A percentile compares a stretch with the other conserved stretches of the same genome.
These are phyloP conservation scores for Spizellomyces sp. DNA, from an alignment of 192 early-diverging fungal species.

Conservation along the genomic window DNA sequence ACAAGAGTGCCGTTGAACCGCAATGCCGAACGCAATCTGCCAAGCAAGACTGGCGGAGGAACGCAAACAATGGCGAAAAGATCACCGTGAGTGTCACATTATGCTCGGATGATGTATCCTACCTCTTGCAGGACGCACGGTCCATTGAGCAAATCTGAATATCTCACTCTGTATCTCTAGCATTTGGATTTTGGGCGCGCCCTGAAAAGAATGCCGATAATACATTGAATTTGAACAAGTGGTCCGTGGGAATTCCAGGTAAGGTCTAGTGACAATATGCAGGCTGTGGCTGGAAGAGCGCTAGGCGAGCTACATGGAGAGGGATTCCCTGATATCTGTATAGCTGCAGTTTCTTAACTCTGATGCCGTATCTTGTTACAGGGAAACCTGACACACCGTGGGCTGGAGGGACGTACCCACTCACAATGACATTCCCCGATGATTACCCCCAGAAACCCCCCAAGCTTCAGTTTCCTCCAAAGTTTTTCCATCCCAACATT, in stretches of 20 bases:
- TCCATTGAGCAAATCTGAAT: background rate
- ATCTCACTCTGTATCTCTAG: background rate
- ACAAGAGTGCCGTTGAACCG: background rate
- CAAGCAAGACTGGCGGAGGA: slow-evolving; percentile 84
- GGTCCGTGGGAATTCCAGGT: slow-evolving; percentile 82
- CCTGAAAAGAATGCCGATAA: slow-evolving; percentile 83
- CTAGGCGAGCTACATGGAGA: no score
- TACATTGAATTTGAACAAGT: slow-evolving; percentile 81
- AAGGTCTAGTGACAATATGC: slow-evolving; percentile 26
- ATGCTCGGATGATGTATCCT: background rate
- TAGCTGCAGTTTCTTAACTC: background rate
- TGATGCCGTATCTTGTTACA: slow-evolving; percentile 10
- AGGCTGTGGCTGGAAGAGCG: background rate
- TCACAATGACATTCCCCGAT: slow-evolving; percentile 81
- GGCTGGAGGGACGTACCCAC: slow-evolving; percentile 88
- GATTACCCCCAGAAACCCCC: slow-evolving; percentile 89
- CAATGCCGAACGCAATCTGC: slow-evolving; percentile 58
- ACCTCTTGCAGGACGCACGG: background rate
- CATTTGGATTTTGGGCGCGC: slow-evolving; percentile 88
- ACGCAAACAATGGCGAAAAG: slow-evolving; percentile 97
- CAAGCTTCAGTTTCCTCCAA: slow-evolving; percentile 61
- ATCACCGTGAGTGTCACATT: slow-evolving; percentile 65
- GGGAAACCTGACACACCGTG: slow-evolving; percentile 62
- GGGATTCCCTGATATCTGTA: no score
- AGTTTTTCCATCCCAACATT: slow-evolving; percentile 76